These are phyloP conservation scores for Wallacemonas sp. DNA, from an alignment of 208 protist genomes.

Conservation along the genomic window DNA sequence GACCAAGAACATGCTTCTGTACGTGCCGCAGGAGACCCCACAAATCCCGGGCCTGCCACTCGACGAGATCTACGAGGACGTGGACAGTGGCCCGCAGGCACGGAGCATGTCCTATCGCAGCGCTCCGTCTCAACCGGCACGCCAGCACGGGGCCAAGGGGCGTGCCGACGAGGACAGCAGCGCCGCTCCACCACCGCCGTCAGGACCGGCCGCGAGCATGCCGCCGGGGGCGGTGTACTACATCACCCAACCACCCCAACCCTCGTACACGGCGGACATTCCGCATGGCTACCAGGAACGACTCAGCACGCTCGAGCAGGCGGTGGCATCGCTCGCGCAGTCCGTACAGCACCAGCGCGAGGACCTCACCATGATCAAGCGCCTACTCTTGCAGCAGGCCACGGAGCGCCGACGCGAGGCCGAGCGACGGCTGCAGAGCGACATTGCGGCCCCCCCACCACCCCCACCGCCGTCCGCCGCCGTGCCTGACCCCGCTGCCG, in stretches of 20 bases:
- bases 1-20: constrained; percentile 74
- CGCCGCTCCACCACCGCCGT: constrained; percentile 8
- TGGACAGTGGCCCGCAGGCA: constrained; percentile 15
- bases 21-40: constrained; percentile 43
- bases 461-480: constrained; percentile 6
- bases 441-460: constrained; percentile 26
- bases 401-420: constrained; percentile 55
- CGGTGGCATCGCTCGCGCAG: constrained; percentile 75
- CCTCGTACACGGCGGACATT: constrained; percentile 9
- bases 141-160: neutral
- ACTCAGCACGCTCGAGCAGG: constrained; percentile 63
- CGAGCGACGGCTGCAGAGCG: constrained; percentile 34
- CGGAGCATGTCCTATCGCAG: constrained; percentile 3
- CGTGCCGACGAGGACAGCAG: no score
- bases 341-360: constrained; percentile 82
- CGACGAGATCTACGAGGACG: constrained; percentile 27
- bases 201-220: no score
- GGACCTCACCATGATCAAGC: constrained; percentile 85
- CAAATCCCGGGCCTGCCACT: neutral
- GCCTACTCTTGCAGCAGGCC: constrained; percentile 82
- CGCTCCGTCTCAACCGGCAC: neutral
- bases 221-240: constrained; percentile 9
- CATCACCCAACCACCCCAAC: neutral
- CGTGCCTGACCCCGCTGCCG: no score
- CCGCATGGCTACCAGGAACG: constrained; percentile 43